Evolutionary conservation across 164 flowering plant species (phyloP), one percentile per base, ranked within the genome.

Genomic region (Vitis labrusca): DNA sequence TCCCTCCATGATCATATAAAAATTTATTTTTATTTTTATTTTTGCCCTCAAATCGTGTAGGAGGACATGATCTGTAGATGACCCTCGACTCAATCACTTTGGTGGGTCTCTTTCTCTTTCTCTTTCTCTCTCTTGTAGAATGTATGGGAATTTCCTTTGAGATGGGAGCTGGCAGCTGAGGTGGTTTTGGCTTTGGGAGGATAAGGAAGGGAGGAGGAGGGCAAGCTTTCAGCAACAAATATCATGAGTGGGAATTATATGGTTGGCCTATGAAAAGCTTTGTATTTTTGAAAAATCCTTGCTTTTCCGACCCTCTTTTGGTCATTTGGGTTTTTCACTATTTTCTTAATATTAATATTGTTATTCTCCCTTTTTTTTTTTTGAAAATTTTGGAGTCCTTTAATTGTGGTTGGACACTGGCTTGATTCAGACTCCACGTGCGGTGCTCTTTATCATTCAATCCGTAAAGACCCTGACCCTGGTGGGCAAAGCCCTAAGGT

Each of bases 351-450:
- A 23, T 23, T 23, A 23, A 37, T 37, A 6, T 37, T 37, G 6
- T 37, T 6, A 3, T 37, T 6, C 44, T 37, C 7, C 44, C 7
- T 37, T 15, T 32, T 54, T 23, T 27, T 67, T 64, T 61, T 72
- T 44, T 70, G n/a, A 23, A 29, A 23, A n/a, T n/a, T 12, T 59
- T 63, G 37, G 59, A 57, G 76, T 63, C 63, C 63, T 78, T 80
- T 80, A 71, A 73, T 76, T 81, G 84, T 77, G 84, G 89, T 71
- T 79, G 80, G 82, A 78, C 86, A 84, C 88, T 77, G 77, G 74
- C 82, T 76, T 83, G 85, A 79, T 78, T 85, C 91, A 89, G 91
- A 85, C 81, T 84, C 91, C 91, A 89, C 91, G 93, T 89, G 93
- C 88, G 87, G 83, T 81, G 86, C 83, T 77, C 79, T 85, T 83